Base-by-base conservation (phyloP, 2,329 filamentous ascomycete genomes). In the Phialocephala sp. region DNA sequence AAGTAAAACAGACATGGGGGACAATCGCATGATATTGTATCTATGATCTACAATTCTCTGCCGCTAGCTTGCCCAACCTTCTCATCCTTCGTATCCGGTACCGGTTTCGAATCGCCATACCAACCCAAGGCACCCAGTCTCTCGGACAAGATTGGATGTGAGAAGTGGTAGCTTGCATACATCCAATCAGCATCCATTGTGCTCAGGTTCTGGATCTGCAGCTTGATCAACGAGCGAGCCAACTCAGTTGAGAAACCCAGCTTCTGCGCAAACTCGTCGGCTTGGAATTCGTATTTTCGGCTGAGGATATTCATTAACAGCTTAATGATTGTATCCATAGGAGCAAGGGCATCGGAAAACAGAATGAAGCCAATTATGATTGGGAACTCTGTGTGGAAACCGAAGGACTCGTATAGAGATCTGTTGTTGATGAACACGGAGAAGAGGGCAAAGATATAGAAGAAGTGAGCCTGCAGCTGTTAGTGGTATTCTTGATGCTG, bases 171-270 rank as follows among this genome's bases (percentile, higher is more conserved):
- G 80, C 91, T 96, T 62, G 95, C 95, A 80, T 97, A 99, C 86
- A 97, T 89, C 91, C 92, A 97, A 80, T 99, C 96, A 35, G 95
- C 95, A 75, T 99, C 95, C 94, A 99, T 98, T 68, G 92, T 96
- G 80, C 93, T 97, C 72, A 99, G 85, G 77, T 99, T 99, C 83
- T 98, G 94, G 75, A 97, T 93, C 81, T 99, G 96, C 60, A 99
- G 91, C 83, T 97, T 97, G 81, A 99, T 93, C 69, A 99, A 87
- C 24, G 93, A 95, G 69, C 88, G 85, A 52, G 94, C 93, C 60
- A 99, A 89, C 78, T 97, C 89, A 55, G 87, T 82, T 60, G 90
- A 87, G 81, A 94, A 97, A 61, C 95, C 95, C 11, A 97, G 89
- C 59, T 89, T 84, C 72, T 89, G 85, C 64, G 94, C 95, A 77